A percentile compares a stretch with the other conserved stretches of the same genome.
phyloP scores from a whole-genome alignment of 768 basidiomycete genomes.

The Coprinopsis marcescibilis region DNA sequence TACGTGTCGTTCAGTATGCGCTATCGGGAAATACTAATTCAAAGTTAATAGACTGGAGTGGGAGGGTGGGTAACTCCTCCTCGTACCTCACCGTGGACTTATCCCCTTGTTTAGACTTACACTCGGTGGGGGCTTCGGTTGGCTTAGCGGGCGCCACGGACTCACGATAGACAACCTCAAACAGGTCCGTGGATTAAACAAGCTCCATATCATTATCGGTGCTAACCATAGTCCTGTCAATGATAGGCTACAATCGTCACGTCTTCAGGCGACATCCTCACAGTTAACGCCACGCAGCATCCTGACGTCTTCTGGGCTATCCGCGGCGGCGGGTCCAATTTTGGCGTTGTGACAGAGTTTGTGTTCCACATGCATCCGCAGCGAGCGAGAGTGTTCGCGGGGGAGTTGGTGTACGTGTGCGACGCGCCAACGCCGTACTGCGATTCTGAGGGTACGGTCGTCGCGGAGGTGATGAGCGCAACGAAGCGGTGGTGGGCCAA shows the following conservation, averaged over 20 bases:
- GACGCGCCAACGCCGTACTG: too few relatives aligned
- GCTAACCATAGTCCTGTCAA: neutral
- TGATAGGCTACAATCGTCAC: slow-evolving; percentile 39
- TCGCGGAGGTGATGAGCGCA: slow-evolving; percentile 24
- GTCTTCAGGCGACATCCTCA: slow-evolving; percentile 35
- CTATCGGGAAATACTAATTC: slow-evolving; percentile 4
- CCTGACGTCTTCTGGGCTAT: slow-evolving; percentile 48
- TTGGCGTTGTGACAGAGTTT: slow-evolving; percentile 52
- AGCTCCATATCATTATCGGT: slow-evolving; percentile 30
- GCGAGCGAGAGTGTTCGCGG: slow-evolving; percentile 39
- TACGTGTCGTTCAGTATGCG: slow-evolving; percentile 18
- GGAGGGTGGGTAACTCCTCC: slow-evolving; percentile 31
- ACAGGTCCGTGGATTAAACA: slow-evolving; percentile 33
- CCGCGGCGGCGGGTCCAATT: slow-evolving; percentile 48
- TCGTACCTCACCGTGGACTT: neutral
- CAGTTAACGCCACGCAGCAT: slow-evolving; percentile 29
- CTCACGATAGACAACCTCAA: slow-evolving; percentile 44
- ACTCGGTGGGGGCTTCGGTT: slow-evolving; percentile 53
- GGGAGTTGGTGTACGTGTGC: slow-evolving; percentile 30
- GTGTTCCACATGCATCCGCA: slow-evolving; percentile 44
- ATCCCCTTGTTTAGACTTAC: slow-evolving; percentile 27
- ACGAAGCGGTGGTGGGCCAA: slow-evolving; percentile 36
- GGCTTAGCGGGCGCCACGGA: slow-evolving; percentile 39
- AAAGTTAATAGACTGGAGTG: slow-evolving; percentile 37
- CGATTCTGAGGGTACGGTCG: too few relatives aligned